Evolutionary conservation across 805 yeast species (phyloP), one percentile per base, ranked within the genome.

Genomic region (Pichia phayaonensis): DNA sequence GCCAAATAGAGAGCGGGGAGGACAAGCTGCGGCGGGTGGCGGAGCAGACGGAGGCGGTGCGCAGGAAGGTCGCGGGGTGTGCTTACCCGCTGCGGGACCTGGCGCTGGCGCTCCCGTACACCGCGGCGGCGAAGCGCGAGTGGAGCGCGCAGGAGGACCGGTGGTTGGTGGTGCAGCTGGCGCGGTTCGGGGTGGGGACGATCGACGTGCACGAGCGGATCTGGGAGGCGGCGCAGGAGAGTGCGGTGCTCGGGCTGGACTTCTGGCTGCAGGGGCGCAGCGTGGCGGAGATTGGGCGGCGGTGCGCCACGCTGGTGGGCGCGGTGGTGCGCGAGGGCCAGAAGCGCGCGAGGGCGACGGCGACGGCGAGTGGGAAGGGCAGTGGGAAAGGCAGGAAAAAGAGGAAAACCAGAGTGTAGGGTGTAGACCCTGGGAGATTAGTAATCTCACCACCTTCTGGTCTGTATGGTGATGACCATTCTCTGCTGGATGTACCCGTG

Each of bases 141-240:
- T 94, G 81, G 67, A 80, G 87, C 29, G 95, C 87, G 46, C 96
- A 86, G 54, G 97, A 94, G 64, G 99, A 94, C 66, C 74, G 97
- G 59, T 94, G 86, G 65, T 69, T 94, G 58, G 70, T 94, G 51
- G 79, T 90, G 16, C 90, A 86, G 71, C 69, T 89, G 61, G 84
- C 86, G 70, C 74, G 84, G 53, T 80, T 79, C 62, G 99, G 99
- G 0, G 66, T 90, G 34, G 96, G 88, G 57, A 73, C 83, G 23
- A 83, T 81, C 15, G 89, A 86, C 60, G 70, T 92, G 16, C 86
- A 83, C 62, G 99, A 92, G 52, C 67, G 78, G 54, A 83, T 92
- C 45, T 76, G 38, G 38, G 38, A 34, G 8, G 20, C 7, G 20
- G 38, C 38, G 8, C 38, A 34, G 20, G 6, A 4, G 13, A 34